Base-by-base conservation (phyloP, 306 rosid genomes). In the Prunus mume region DNA sequence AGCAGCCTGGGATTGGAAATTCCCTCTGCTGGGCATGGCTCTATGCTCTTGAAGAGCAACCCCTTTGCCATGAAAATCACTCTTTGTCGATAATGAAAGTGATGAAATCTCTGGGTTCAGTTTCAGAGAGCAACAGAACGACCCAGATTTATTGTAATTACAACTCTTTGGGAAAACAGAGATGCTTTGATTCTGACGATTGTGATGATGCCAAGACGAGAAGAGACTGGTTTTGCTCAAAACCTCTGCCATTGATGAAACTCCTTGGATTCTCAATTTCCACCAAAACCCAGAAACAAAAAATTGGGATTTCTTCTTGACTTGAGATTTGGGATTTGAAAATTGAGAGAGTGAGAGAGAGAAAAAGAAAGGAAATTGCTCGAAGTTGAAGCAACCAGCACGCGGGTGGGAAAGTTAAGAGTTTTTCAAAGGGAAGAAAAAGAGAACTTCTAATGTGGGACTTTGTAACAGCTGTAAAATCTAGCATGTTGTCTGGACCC, bases 191-290 rank as follows among this genome's bases (percentile, higher is more conserved):
- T 30, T 55, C 5, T 80, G 70, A 47, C 80, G 78, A 56, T 14
- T 60, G 56, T 41, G 17, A 12, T 61, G 74, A 63, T 62, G 72
- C 76, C 84, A 85, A 3, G 88, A 83, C 7, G 93, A 80, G 73
- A 91, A 72, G 77, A 89, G 18, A 71, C 79, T 73, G 1, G 85
- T 64, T 77, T 89, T 85, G 86, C 79, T 69, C 41, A 91, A 78
- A 75, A 81, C 76, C 49, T 81, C 87, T 2, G 93, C 87, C 97
- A 91, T 91, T 3, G 57, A n/a, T 25, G 18, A 3, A 12, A 20
- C 1, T 25, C 0, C 28, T 28, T 47, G 60, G 12, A 55, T 51
- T 67, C 47, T 45, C 58, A 61, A 64, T 49, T 43, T 51, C 18
- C 18, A 47, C 61, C 54, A 56, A 41, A 65, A 67, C 27, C 46